Evolutionary conservation across 805 yeast species (phyloP).

Genomic region (Wickerhamomyces hampshirensis): DNA sequence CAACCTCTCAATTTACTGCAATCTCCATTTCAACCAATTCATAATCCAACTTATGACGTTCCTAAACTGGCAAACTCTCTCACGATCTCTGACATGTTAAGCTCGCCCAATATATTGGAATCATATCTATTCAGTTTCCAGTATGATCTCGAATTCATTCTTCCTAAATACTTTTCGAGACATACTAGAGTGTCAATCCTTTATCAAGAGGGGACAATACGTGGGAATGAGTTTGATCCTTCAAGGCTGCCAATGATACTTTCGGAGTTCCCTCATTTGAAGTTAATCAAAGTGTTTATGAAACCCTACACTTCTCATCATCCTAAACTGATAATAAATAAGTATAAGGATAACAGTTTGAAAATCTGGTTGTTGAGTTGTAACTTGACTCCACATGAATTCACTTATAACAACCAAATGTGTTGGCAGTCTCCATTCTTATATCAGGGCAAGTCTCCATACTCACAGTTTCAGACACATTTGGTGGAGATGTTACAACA

Average conservation of each 20-base stretch:
- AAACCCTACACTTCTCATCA: conserved; percentile 51
- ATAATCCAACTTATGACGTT: conserved; percentile 16
- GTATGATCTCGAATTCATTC: conserved; percentile 31
- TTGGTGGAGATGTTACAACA: conserved; percentile 39
- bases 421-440: conserved; percentile 55
- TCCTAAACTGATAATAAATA: conserved; percentile 61
- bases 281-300: conserved; percentile 28
- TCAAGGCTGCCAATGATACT: background rate
- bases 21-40: conserved; percentile 20
- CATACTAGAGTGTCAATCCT: conserved; percentile 21
- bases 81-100: conserved; percentile 28
- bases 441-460: background rate
- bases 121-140: conserved; percentile 47
- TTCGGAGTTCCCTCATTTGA: conserved; percentile 1
- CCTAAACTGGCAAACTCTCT: conserved; percentile 18
- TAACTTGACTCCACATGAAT: conserved; percentile 53
- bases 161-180: conserved; percentile 27
- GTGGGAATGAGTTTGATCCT: conserved; percentile 4
- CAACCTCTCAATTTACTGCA: background rate
- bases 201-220: conserved; percentile 30
- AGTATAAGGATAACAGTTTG: conserved; percentile 34
- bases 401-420: conserved; percentile 57
- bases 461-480: conserved; percentile 38
- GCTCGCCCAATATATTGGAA: conserved; percentile 29
- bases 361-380: conserved; percentile 56